Conservation (phyloP, 208 protist genomes). For the Lotmaria passim region DNA sequence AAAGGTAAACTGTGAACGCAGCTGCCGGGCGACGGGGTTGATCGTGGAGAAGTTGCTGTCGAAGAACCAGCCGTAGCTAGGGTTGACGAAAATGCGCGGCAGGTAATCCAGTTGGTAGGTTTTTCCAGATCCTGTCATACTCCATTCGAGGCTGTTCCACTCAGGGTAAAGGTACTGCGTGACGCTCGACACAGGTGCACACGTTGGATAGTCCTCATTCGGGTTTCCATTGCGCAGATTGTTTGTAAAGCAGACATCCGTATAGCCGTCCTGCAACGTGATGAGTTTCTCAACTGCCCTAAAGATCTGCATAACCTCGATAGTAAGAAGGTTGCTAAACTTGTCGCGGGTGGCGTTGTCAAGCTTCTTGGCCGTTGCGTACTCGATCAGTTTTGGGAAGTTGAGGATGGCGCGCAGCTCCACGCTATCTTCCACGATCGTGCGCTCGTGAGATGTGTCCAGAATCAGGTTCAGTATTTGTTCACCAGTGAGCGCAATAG, state of each 20-base stretch:
- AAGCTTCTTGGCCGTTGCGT: slow-evolving; percentile 1
- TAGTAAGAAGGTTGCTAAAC: slow-evolving; percentile 24
- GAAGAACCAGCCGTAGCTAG: slow-evolving; percentile 57
- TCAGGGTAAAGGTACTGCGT: slow-evolving; percentile 48
- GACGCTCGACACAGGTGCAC: slow-evolving; percentile 41
- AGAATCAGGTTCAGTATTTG: slow-evolving; percentile 4
- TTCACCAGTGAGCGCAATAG: slow-evolving; percentile 19
- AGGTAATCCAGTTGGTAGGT: slow-evolving; percentile 36
- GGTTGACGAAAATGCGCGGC: slow-evolving; percentile 45
- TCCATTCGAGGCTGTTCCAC: slow-evolving; percentile 26
- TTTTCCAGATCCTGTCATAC: slow-evolving; percentile 37
- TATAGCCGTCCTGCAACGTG: slow-evolving; percentile 25
- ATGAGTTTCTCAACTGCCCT: slow-evolving; percentile 10
- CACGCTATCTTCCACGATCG: slow-evolving; percentile 29
- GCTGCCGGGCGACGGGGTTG: slow-evolving; percentile 27
- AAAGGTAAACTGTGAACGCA: slow-evolving; percentile 47
- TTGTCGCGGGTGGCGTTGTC: slow-evolving; percentile 2
- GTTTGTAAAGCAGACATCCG: slow-evolving; percentile 57
- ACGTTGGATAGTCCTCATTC: slow-evolving; percentile 24
- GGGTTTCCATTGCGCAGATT: slow-evolving; percentile 26
- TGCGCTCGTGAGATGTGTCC: slow-evolving; percentile 19
- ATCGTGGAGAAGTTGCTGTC: slow-evolving; percentile 49
- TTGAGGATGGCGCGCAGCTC: slow-evolving; percentile 36
- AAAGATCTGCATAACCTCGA: slow-evolving; percentile 6
- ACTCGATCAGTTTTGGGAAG: slow-evolving; percentile 11